Conservation (phyloP, 2,329 filamentous ascomycete genomes). For the Trichoderma citrinoviride region DNA sequence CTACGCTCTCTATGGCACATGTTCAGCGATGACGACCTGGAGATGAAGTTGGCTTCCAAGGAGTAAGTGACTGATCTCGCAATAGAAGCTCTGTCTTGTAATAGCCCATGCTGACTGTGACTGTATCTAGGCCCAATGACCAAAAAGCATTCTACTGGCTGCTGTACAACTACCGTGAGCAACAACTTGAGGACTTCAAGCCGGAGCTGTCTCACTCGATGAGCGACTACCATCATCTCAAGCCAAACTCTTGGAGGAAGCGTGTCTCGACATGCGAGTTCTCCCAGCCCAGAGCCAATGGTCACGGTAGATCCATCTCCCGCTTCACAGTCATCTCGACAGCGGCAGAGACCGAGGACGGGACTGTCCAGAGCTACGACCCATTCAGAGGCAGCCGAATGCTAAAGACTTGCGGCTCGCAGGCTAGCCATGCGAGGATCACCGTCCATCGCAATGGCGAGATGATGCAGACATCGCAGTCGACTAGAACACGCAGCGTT, state of each 20-base stretch:
- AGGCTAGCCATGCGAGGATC: conserved; percentile 63
- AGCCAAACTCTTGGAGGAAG: conserved; percentile 56
- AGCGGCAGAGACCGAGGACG: conserved; percentile 50
- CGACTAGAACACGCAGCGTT: conserved; percentile 37
- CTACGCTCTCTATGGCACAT: conserved; percentile 90
- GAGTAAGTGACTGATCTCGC: conserved; percentile 50
- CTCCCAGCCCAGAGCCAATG: conserved; percentile 44
- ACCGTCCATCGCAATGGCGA: conserved; percentile 60
- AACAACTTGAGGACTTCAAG: conserved; percentile 84
- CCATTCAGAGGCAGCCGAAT: conserved; percentile 71
- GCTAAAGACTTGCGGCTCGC: conserved; percentile 40
- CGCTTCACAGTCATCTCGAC: conserved; percentile 66
- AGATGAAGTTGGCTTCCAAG: conserved; percentile 62
- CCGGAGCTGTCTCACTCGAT: conserved; percentile 77
- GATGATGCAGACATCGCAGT: conserved; percentile 29
- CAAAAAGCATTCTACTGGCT: conserved; percentile 93
- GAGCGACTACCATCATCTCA: conserved; percentile 86
- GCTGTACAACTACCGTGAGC: conserved; percentile 75
- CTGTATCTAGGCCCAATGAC: conserved; percentile 66
- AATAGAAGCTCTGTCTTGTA: neutral
- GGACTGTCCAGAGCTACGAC: conserved; percentile 69
- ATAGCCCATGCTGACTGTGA: conserved; percentile 24
- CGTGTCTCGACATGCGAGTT: conserved; percentile 63
- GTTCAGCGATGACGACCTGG: conserved; percentile 68
- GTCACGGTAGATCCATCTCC: conserved; percentile 54